Conservation (phyloP, 225 moss, liverwort and hornwort genomes). For the Takakia lepidozioides region DNA sequence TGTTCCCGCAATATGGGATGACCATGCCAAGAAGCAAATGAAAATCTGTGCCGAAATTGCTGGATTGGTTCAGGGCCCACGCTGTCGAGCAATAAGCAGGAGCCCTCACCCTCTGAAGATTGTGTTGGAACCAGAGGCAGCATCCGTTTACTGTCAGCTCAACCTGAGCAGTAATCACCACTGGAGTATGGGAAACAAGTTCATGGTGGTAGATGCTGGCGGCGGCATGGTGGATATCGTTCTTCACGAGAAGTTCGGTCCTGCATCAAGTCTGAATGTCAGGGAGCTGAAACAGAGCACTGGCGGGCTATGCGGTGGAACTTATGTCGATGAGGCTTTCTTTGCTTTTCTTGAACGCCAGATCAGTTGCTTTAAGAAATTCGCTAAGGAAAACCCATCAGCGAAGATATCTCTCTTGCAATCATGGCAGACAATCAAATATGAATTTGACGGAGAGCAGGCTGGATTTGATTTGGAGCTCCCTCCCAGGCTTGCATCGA, state of each 20-base stretch:
- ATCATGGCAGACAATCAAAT: conserved; percentile 4
- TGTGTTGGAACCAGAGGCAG: conserved; percentile 12
- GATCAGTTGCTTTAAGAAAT: not conserved
- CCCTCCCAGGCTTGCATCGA: not conserved
- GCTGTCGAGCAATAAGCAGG: not conserved
- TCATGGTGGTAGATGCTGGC: conserved; percentile 6
- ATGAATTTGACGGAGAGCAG: conserved; percentile 3
- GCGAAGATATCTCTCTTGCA: not conserved
- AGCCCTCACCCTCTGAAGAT: conserved; percentile 3
- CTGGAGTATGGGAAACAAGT: not conserved
- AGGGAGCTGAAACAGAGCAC: not conserved
- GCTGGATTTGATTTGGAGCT: not conserved
- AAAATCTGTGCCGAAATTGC: conserved; percentile 1
- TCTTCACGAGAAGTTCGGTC: not conserved
- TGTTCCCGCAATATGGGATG: conserved; percentile 7
- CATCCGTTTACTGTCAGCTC: conserved; percentile 8
- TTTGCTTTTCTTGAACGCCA: not conserved
- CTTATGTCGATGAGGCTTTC: conserved; percentile 4
- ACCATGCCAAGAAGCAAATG: conserved; percentile 6
- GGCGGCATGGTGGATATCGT: conserved; percentile 5
- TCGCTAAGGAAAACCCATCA: not conserved
- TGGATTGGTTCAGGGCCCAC: conserved; percentile 1
- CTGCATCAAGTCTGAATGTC: not conserved
- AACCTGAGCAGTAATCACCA: not conserved
- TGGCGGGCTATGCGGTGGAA: conserved; percentile 9